Evolutionary conservation across 768 basidiomycete genomes (phyloP).

Genomic region (Rubroboletus pulcherrimus): DNA sequence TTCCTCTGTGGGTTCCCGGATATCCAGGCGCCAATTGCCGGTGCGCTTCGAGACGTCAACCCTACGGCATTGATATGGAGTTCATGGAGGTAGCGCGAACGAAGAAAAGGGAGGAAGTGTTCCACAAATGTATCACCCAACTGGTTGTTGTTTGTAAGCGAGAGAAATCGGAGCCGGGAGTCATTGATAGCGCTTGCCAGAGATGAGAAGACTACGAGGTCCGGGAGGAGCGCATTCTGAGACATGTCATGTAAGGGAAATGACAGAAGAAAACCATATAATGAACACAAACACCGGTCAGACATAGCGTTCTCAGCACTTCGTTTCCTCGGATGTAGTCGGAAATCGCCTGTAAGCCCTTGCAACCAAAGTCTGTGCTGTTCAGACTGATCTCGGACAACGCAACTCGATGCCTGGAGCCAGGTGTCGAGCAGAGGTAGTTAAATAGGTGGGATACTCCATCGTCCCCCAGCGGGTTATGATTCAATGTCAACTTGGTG

Average conservation of each 20-base stretch:
- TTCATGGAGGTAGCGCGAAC: constrained; percentile 45
- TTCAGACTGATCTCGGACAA: constrained; percentile 57
- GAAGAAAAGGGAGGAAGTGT: constrained; percentile 47
- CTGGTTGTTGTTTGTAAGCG: constrained; percentile 45
- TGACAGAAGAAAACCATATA: not conserved
- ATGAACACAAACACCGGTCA: constrained; percentile 49
- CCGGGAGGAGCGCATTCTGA: constrained; percentile 41
- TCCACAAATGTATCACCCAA: constrained; percentile 50
- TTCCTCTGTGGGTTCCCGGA: constrained; percentile 31
- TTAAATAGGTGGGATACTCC: constrained; percentile 52
- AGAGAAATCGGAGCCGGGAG: constrained; percentile 48
- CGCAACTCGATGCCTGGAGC: constrained; percentile 37
- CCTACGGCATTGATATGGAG: constrained; percentile 50
- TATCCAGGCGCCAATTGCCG: constrained; percentile 47
- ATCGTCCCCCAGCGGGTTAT: constrained; percentile 56
- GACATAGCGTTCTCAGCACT: constrained; percentile 42
- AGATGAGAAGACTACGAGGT: constrained; percentile 32
- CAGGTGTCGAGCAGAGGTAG: constrained; percentile 49
- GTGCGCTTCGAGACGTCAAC: constrained; percentile 42
- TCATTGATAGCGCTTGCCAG: constrained; percentile 51
- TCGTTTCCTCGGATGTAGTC: constrained; percentile 48
- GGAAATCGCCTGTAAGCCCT: constrained; percentile 48
- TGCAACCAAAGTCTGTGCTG: constrained; percentile 49
- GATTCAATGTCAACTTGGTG: constrained; percentile 49
- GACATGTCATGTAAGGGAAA: constrained; percentile 17